Base-by-base conservation (phyloP, 1,139 yeast genomes). In the Hansenula lynferdii region DNA sequence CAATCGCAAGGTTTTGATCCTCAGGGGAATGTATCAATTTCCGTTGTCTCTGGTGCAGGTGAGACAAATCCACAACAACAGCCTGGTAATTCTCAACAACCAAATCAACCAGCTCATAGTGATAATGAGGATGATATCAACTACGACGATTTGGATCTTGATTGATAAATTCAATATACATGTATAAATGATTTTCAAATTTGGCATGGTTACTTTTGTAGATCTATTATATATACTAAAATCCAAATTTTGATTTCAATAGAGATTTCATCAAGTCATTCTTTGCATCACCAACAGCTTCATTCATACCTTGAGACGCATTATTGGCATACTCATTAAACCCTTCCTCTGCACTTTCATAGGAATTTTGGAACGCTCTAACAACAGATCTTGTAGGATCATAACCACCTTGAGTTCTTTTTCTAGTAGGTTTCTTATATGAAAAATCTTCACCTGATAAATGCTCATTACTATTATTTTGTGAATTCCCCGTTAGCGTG, bases 281-380 rank as follows among this genome's bases (percentile, higher is more conserved):
- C 48, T 79, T 75, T 11, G 70, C 71, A 5, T 67, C 66, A 31
- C 72, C 79, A 22, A 74, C 56, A 0, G 75, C 60, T 12, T 77
- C 83, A 40, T 63, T 72, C 66, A 80, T 64, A 8, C 72, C 60
- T 46, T 79, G 80, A 45, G 76, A 71, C 34, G 78, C 64, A 27
- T 62, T 67, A 32, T 67, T 72, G 4, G 85, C 85, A 48, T 77
- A 78, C 21, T 76, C 79, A 51, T 77, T 74, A 38, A 79, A 56
- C 4, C 72, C 62, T 44, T 75, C 81, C 52, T 77, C 85, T 12
- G 76, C 60, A 6, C 63, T 53, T 36, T 77, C 83, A 41, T 76
- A 58, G 0, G 81, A 80, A 24, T 66, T 64, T 44, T 76, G 80
- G 17, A 80, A 47, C 4, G 68, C 61, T 45, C 73, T 69, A 57